A percentile compares a stretch with the other conserved stretches of the same genome.
These are phyloP conservation scores for Microcyclospora tardicrescens DNA, from an alignment of 2,329 filamentous ascomycete genomes.

Conservation along the genomic window DNA sequence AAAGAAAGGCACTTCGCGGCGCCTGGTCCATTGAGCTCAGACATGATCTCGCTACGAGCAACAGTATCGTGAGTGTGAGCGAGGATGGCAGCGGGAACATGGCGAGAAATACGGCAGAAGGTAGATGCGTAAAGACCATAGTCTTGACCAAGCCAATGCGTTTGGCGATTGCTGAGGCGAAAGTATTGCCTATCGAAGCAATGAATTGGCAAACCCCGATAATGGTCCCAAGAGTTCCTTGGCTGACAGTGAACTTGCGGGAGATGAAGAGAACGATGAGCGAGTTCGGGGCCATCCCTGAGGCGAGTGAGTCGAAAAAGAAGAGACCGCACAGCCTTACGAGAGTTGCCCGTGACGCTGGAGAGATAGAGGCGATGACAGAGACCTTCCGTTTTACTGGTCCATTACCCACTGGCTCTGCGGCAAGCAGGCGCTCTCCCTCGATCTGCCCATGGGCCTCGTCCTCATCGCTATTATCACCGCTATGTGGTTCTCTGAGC, in stretches of 20 bases:
- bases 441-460: no score
- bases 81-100: constrained; percentile 47
- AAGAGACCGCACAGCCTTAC: constrained; percentile 53
- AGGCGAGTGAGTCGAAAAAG: constrained; percentile 51
- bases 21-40: constrained; percentile 60
- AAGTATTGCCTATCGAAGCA: constrained; percentile 29
- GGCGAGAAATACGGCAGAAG: constrained; percentile 49
- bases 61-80: constrained; percentile 39
- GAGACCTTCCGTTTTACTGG: no score
- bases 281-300: constrained; percentile 46
- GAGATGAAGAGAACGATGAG: constrained; percentile 42
- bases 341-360: constrained; percentile 19
- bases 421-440: no score
- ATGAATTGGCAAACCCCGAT: constrained; percentile 36
- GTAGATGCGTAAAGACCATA: constrained; percentile 54
- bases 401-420: no score
- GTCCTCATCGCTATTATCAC: background rate
- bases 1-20: constrained; percentile 52
- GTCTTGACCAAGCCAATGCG: constrained; percentile 48
- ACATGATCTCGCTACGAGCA: constrained; percentile 47
- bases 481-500: background rate
- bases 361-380: background rate
- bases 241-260: constrained; percentile 38
- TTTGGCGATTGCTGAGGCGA: constrained; percentile 51
- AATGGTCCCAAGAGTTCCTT: constrained; percentile 40